A percentile compares a stretch with the other conserved stretches of the same genome.
phyloP scores from a whole-genome alignment of 768 basidiomycete species.

The Naganishia kalamii region DNA sequence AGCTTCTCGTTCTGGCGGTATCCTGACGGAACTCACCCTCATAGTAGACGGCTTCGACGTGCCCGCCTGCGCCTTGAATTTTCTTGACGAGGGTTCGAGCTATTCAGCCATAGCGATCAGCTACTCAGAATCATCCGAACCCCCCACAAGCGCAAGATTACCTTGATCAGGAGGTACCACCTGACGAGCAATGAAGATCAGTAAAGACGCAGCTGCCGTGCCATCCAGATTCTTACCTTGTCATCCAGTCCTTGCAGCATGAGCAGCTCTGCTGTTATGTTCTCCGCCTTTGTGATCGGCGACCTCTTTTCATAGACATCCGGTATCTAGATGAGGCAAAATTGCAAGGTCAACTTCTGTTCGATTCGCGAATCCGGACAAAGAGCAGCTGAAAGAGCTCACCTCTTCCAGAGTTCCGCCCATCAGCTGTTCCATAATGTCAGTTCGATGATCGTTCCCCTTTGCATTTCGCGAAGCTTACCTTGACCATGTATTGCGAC shows the following conservation, averaged over 20 bases:
- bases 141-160: slow-evolving; percentile 30
- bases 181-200: slow-evolving; percentile 54
- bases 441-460: neutral
- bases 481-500: slow-evolving; percentile 30
- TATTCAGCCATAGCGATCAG: neutral
- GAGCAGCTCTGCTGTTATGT: slow-evolving; percentile 49
- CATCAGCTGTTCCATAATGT: slow-evolving; percentile 54
- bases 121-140: neutral
- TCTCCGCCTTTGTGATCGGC: slow-evolving; percentile 58
- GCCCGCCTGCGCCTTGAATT: slow-evolving; percentile 53
- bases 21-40: slow-evolving; percentile 53
- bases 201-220: slow-evolving; percentile 47
- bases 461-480: neutral
- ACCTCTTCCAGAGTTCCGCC: slow-evolving; percentile 55
- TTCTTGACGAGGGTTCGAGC: slow-evolving; percentile 52
- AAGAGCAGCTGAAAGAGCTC: slow-evolving; percentile 59
- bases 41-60: slow-evolving; percentile 59
- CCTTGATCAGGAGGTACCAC: slow-evolving; percentile 67
- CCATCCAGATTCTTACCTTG: slow-evolving; percentile 20
- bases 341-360: slow-evolving; percentile 34
- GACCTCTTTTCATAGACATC: slow-evolving; percentile 59
- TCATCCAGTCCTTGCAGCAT: slow-evolving; percentile 31
- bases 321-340: slow-evolving; percentile 38
- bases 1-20: slow-evolving; percentile 54
- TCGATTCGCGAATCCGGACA: no score